Base-by-base conservation (phyloP, 306 rosid species). In the Crotalaria pallida region DNA sequence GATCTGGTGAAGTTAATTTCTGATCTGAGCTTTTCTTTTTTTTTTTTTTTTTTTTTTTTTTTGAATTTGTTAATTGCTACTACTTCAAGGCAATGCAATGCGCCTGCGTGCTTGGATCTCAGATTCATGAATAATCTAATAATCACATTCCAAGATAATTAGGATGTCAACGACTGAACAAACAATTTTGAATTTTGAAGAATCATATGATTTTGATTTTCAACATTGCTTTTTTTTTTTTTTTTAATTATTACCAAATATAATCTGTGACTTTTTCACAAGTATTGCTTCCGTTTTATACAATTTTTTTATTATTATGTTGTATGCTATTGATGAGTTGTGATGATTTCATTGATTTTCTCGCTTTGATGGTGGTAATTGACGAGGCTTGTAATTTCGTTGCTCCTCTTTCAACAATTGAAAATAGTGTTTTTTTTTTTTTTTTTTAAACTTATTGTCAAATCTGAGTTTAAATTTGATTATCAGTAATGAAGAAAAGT, bases 1-100 rank as follows among this genome's bases (percentile, higher is more conserved):
- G 75, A 75, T 71, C 76, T 61, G 76, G 24, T 67, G 12, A 40
- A 38, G 34, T 13, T 58, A 13, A 55, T 29, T 50, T 59, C 69
- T 69, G 47, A 74, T 70, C 49, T 11, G 50, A 9, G 74, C 8
- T 72, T 55, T 0, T 45, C 13, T n/a, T 58, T 38, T 49, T 36
- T 24, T 45, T 16, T n/a, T 58, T 38, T 49, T 36, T 24, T 45
- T 16, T n/a, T 58, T 38, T 45, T 16, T n/a, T 58, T 38, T 49
- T 36, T 24, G 5, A n/a, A 21, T 22, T 5, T 60, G 12, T 45
- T 3, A 49, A 40, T 29, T 56, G 63, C 68, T 68, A 7, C 22
- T 36, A 10, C 29, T 43, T 43, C n/a, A 33, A 22, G 3, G 27
- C 43, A 31, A 48, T 45, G 36, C 7, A n/a, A n/a, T n/a, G n/a